Conservation (phyloP, 441 rosid genomes). For the Erodium moschatum region DNA sequence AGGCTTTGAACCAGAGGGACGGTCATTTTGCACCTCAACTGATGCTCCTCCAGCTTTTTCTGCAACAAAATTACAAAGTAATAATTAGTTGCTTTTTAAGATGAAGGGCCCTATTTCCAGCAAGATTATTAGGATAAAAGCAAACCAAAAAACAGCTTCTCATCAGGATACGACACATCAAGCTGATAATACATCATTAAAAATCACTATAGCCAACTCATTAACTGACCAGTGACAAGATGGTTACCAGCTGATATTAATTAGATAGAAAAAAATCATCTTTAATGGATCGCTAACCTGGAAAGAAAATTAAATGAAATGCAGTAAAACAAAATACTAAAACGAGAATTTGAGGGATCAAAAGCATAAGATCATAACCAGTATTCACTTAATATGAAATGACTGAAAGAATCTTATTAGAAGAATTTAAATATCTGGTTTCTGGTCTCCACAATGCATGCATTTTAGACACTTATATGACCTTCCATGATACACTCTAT, state of each 20-base stretch:
- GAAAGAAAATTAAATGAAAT: background rate
- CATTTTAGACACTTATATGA: background rate
- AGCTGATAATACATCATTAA: background rate
- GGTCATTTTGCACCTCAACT: constrained; percentile 23
- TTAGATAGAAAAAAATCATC: background rate
- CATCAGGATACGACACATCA: background rate
- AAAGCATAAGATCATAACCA: background rate
- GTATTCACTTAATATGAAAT: background rate
- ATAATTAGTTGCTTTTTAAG: background rate
- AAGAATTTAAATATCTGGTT: background rate
- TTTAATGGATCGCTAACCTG: background rate
- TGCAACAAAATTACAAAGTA: constrained; percentile 6
- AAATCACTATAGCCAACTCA: background rate
- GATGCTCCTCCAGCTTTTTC: constrained; percentile 17
- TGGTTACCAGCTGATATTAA: background rate
- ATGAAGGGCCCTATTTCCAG: background rate
- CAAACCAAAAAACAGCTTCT: background rate
- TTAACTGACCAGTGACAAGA: background rate
- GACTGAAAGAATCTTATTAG: background rate
- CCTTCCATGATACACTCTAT: background rate
- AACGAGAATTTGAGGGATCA: background rate
- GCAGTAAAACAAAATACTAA: background rate
- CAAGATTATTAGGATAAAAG: background rate
- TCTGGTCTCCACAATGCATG: background rate
- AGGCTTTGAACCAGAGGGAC: constrained; percentile 1